phyloP scores from a whole-genome alignment of 495 filamentous ascomycete species.

The Elasticomyces elasticus region DNA sequence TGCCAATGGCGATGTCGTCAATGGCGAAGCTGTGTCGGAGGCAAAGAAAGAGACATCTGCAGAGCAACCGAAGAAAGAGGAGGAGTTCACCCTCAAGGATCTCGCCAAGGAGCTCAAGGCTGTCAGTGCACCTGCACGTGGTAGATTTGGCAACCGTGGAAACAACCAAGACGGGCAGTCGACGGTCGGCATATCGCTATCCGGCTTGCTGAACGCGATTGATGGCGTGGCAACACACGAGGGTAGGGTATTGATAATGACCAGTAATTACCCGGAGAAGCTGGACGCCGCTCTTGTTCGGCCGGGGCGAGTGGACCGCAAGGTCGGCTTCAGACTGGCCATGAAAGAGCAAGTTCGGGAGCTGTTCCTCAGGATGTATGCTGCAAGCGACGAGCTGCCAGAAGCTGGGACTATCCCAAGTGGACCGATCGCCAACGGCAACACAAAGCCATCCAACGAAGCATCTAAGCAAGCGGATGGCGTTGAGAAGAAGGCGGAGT shows the following conservation, averaged over 20 bases:
- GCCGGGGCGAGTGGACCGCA: constrained; percentile 64
- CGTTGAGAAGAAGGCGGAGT: background rate
- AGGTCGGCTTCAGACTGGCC: constrained; percentile 60
- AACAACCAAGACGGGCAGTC: background rate
- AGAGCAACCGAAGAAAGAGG: constrained; percentile 5
- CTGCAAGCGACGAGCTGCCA: constrained; percentile 18
- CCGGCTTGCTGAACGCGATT: constrained; percentile 71
- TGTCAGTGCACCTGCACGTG: constrained; percentile 4
- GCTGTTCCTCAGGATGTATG: constrained; percentile 66
- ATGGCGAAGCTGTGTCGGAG: too few species aligned
- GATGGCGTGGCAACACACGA: constrained; percentile 77
- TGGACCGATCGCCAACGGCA: background rate
- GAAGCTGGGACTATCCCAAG: background rate
- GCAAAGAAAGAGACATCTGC: constrained; percentile 4
- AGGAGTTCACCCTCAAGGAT: constrained; percentile 19
- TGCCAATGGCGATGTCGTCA: too few species aligned
- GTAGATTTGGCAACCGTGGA: background rate
- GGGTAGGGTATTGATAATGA: constrained; percentile 74
- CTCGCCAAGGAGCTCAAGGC: constrained; percentile 18
- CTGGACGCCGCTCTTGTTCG: constrained; percentile 68
- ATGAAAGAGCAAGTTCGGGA: constrained; percentile 51
- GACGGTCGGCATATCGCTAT: constrained; percentile 51
- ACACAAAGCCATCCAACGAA: background rate
- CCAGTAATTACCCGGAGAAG: constrained; percentile 66
- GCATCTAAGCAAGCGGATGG: background rate